Evolutionary conservation across 2,329 filamentous ascomycete species (phyloP).

Genomic region (Penicillium freii): DNA sequence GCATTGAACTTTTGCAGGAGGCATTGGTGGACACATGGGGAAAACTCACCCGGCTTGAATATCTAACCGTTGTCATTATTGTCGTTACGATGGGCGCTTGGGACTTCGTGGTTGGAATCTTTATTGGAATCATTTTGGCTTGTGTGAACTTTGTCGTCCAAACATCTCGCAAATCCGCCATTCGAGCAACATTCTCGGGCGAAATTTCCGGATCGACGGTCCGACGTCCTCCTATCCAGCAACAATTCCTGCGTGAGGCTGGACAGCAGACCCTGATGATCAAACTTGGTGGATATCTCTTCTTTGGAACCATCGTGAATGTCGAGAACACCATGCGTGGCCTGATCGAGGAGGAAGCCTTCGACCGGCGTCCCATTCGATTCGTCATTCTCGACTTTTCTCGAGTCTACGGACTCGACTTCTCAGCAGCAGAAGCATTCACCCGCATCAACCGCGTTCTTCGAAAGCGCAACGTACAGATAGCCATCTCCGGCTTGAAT

Average conservation of each 20-base stretch:
- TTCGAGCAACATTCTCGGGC: conserved; percentile 86
- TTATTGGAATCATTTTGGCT: conserved; percentile 85
- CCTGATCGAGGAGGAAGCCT: conserved; percentile 78
- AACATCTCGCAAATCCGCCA: conserved; percentile 82
- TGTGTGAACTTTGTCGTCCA: conserved; percentile 90
- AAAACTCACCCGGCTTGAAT: conserved; percentile 82
- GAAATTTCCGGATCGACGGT: conserved; percentile 90
- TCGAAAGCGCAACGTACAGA: conserved; percentile 70
- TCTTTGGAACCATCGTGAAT: conserved; percentile 95
- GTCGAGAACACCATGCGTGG: conserved; percentile 85
- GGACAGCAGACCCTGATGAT: conserved; percentile 86
- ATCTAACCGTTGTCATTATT: conserved; percentile 83
- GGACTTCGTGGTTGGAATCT: conserved; percentile 93
- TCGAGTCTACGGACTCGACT: conserved; percentile 89
- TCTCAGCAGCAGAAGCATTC: conserved; percentile 93
- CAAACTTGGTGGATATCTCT: conserved; percentile 92
- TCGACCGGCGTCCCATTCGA: conserved; percentile 73
- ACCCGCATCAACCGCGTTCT: conserved; percentile 86
- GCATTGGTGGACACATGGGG: conserved; percentile 85
- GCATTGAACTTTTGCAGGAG: conserved; percentile 86
- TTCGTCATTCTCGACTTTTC: conserved; percentile 87
- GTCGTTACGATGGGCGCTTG: conserved; percentile 94
- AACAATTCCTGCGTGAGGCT: conserved; percentile 79
- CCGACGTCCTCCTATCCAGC: conserved; percentile 82
- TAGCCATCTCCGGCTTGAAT: conserved; percentile 80